Evolutionary conservation across 805 yeast genomes (phyloP), one percentile per base, ranked within the genome.

Genomic region (Brettanomyces anomalus): DNA sequence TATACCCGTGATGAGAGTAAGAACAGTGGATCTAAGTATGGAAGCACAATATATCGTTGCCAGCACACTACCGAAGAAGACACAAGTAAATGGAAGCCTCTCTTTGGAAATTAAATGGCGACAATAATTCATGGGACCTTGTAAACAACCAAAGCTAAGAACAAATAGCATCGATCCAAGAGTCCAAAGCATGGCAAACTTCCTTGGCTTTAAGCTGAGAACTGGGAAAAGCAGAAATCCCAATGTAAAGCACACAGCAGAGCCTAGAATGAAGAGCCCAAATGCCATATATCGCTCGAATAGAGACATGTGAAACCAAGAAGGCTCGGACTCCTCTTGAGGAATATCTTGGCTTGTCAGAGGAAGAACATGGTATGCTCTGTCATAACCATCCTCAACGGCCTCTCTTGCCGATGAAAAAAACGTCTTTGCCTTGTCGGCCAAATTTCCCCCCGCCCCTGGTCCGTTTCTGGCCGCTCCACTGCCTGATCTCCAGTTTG

Each of bases 171-270:
- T 57, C 2, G 95, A 84, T 0, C 97, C 98, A 64, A 90, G 67
- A 2, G 96, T 79, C 97, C 98, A 93, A 30, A 83, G 57, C 51
- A 80, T 66, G 11, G 95, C 97, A 58, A 93, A 90, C 61, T 93
- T 93, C 39, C 95, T 71, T 14, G 97, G 98, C 52, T 85, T 81
- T 40, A 88, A 65, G 2, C 95, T 89, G 49, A 93, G 67, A 14
- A 90, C 88, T 0, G 98, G 98, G 60, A 93, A 81, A 53, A 90
- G 64, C 38, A 87, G 77, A 48, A 90, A 75, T 49, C 96, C 85
- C 21, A 90, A 61, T 11, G 79, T 72, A 61, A 90, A 93, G 56
- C 96, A 87, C 2, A 82, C 77, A n/a, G 73, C 64, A 0, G 96
- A 76, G 0, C 89, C 93, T 0, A 75, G 69, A 4, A 93, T 65